Base-by-base conservation (phyloP, 2,329 filamentous ascomycete genomes). In the Colletotrichum spaethianum region DNA sequence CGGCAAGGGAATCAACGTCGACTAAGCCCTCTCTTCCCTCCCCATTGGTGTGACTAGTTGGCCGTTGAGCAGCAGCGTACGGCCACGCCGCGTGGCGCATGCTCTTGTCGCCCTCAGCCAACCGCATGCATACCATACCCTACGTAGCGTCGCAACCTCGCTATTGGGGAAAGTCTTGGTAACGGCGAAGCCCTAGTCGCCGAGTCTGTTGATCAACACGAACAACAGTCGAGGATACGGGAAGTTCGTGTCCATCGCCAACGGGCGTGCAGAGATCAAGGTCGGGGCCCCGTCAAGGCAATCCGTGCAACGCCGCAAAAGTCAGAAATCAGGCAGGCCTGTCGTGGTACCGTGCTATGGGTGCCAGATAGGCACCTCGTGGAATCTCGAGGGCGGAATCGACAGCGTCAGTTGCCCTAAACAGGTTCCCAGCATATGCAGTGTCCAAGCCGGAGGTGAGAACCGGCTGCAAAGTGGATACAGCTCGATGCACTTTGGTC, bases 361-460 rank as follows among this genome's bases (percentile, higher is more conserved):
- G 52, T 36, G 52, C 18, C 31, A 33, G 18, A 53, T 28, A 55
- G 31, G 20, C 31, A n/a, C 55, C 6, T 33, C 38, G 57, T 48
- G 33, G 31, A 18, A 48, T 44, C 23, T 33, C 26, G 23, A 63
- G 14, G 28, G 50, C 53, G 52, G 44, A 69, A 69, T 72, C 59
- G 53, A 63, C 59, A 44, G 44, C 48, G 65, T 42, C 44, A 66
- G 36, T 64, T 69, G 59, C 59, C 70, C 65, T 69, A 72, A 72
- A 72, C 70, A 60, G 53, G 70, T 63, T 70, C 70, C 59, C 28
- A 70, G 70, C 66, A 72, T 63, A 72, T 69, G 65, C 65, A 72
- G 20, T 46, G 60, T 53, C 26, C 38, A 42, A 23, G 52, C 70
- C 66, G 60, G 66, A 70, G 33, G 48, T 70, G 65, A 60, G 70